Conservation (phyloP, 106 monocot genomes). For the Phalaenopsis equestris region DNA sequence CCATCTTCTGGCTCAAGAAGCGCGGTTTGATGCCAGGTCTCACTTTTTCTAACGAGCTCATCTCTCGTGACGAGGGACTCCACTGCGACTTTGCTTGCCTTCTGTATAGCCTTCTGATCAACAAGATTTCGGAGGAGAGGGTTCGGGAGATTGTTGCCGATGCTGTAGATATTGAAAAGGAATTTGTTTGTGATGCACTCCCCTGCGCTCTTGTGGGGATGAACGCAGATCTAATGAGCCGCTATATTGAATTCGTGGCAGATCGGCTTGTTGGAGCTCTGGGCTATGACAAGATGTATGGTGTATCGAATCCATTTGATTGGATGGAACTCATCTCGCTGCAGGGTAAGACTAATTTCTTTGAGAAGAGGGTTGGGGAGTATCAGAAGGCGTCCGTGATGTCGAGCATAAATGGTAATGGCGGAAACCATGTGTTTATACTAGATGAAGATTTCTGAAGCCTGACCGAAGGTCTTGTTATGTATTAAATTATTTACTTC, state of each 20-base stretch:
- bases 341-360: conserved; percentile 73
- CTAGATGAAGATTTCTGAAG: conserved; percentile 66
- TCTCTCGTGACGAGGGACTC: conserved; percentile 84
- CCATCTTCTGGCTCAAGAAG: conserved; percentile 78
- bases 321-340: conserved; percentile 58
- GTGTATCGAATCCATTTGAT: conserved; percentile 39
- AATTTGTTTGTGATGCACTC: conserved; percentile 69
- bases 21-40: conserved; percentile 64
- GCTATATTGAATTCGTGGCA: conserved; percentile 50
- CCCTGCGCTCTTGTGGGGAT: conserved; percentile 59
- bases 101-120: conserved; percentile 43
- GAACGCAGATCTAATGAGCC: conserved; percentile 44
- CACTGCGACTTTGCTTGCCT: conserved; percentile 96
- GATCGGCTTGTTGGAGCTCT: conserved; percentile 29
- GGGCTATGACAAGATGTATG: conserved; percentile 34
- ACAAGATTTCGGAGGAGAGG: conserved; percentile 37
- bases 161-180: conserved; percentile 74
- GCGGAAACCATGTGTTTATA: conserved; percentile 32
- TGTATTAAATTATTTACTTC: neutral
- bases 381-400: conserved; percentile 79
- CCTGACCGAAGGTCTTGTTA: neutral
- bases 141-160: conserved; percentile 48
- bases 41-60: conserved; percentile 75
- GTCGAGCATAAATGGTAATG: conserved; percentile 37
- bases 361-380: conserved; percentile 57